Evolutionary conservation across 805 yeast species (phyloP).

Genomic region (Myxozyma monticola): DNA sequence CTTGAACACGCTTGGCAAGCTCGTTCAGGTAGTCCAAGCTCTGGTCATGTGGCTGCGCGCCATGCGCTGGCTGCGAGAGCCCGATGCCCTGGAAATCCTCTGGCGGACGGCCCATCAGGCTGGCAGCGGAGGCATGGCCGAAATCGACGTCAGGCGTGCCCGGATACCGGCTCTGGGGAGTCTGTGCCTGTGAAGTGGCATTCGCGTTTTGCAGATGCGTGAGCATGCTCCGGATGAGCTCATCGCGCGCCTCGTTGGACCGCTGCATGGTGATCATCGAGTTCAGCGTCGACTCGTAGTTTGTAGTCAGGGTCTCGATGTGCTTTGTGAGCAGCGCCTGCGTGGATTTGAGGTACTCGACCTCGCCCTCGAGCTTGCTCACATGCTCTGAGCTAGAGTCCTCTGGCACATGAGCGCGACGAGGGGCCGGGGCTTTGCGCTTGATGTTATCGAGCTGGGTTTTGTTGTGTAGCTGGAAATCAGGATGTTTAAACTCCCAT

Average conservation of each 20-base stretch:
- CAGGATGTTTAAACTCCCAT: slow-evolving; percentile 96
- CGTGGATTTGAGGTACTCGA: slow-evolving; percentile 27
- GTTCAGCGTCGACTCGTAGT: slow-evolving; percentile 25
- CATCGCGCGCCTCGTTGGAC: slow-evolving; percentile 32
- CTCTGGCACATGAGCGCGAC: slow-evolving; percentile 14
- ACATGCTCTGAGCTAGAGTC: slow-evolving; percentile 22
- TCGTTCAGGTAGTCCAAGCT: slow-evolving; percentile 25
- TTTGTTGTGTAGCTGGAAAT: slow-evolving; percentile 71
- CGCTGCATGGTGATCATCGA: slow-evolving; percentile 28
- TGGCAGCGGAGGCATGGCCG: slow-evolving; percentile 10
- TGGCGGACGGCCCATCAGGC: slow-evolving; percentile 14
- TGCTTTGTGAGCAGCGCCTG: slow-evolving; percentile 25
- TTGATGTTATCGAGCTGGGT: slow-evolving; percentile 85
- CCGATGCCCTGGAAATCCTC: slow-evolving; percentile 23
- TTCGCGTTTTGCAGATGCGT: slow-evolving; percentile 17
- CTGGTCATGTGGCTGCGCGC: slow-evolving; percentile 14
- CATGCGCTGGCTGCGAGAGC: slow-evolving; percentile 4
- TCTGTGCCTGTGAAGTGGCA: slow-evolving; percentile 1
- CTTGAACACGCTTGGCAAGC: slow-evolving; percentile 27
- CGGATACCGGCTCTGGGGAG: slow-evolving; percentile 4
- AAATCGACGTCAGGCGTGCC: slow-evolving; percentile 23
- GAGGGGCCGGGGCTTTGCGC: slow-evolving; percentile 35
- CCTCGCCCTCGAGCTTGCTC: slow-evolving; percentile 24
- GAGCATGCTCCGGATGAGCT: slow-evolving; percentile 28
- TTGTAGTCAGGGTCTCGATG: slow-evolving; percentile 21